Evolutionary conservation across 1,139 yeast genomes (phyloP), one percentile per base, ranked within the genome.

Genomic region (Petasospora rhodanensis): DNA sequence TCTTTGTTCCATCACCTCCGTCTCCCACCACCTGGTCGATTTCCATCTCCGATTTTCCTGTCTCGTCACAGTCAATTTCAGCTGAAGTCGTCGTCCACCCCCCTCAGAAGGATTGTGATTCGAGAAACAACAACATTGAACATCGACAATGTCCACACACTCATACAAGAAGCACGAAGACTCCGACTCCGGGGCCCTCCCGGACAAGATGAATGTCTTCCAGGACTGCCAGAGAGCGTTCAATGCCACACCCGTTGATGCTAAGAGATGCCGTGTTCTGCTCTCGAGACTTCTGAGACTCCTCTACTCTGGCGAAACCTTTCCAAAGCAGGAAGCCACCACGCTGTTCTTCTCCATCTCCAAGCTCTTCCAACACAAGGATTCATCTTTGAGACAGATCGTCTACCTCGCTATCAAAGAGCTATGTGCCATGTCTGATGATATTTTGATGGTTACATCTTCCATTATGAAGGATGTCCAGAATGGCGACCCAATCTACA

Each of bases 401-500:
- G 96, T 89, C 20, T 91, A 91, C 56, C 69, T 91, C 58, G 89
- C 96, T 14, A 87, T 89, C 59, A 91, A 91, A 64, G 97, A 89
- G 59, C 73, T 91, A 43, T 75, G 91, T 27, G 64, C 79, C 13
- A 75, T 83, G 37, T 86, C 96, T 13, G 87, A 86, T 51, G 96
- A 91, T 62, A 86, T 86, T 35, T 75, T 91, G 61, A 93, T 91
- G 97, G 96, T 91, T 21, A 91, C 98, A 20, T 85, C 96, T 7
- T 85, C 96, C 14, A 89, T 91, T 54, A 93, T 91, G 96, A 89
- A 89, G 65, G 98, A 91, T 63, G 85, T 91, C 40, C 96, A 93
- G 63, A 79, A 81, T 41, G 89, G 89, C 45, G 95, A 86, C 44
- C 69, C 77, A 45, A 68, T 87, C 40, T 87, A 82, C 62, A 86